Conservation (phyloP, 78 protist species). For the Ministeria vibrans region DNA sequence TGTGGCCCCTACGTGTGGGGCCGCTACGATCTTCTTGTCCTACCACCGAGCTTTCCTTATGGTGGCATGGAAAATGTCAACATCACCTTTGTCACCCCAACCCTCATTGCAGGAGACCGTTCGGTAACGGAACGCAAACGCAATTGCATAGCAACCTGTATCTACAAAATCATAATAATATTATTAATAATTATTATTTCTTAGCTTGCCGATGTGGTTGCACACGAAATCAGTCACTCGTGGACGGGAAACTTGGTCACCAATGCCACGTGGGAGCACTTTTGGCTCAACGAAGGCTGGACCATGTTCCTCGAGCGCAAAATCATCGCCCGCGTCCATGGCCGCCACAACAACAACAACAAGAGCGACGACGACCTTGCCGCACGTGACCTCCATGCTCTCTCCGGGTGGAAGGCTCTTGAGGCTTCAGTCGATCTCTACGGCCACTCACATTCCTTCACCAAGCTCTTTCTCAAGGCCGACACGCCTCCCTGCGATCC, state of each 20-base stretch:
- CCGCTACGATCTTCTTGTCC: slow-evolving; percentile 60
- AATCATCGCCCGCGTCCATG: slow-evolving; percentile 44
- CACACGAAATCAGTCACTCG: slow-evolving; percentile 69
- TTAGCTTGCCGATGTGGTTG: slow-evolving; percentile 64
- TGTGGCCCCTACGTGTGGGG: slow-evolving; percentile 71
- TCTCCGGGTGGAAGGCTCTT: slow-evolving; percentile 40
- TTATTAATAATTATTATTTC: too few species aligned
- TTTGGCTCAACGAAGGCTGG: slow-evolving; percentile 44
- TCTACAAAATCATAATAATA: too few species aligned
- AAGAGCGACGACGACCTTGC: too few species aligned
- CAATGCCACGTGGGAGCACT: slow-evolving; percentile 47
- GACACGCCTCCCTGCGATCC: slow-evolving; percentile 69
- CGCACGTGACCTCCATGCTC: slow-evolving; percentile 42
- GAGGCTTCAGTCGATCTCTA: slow-evolving; percentile 38
- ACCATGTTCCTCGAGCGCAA: slow-evolving; percentile 69
- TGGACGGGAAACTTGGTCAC: slow-evolving; percentile 70
- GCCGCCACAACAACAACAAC: slow-evolving; percentile 40
- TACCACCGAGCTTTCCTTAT: slow-evolving; percentile 76
- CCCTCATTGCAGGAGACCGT: slow-evolving; percentile 72
- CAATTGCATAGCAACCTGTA: too few species aligned
- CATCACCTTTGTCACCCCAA: slow-evolving; percentile 69
- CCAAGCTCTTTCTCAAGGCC: slow-evolving; percentile 48
- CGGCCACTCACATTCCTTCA: slow-evolving; percentile 28
- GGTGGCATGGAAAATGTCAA: slow-evolving; percentile 83
- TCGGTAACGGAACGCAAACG: too few species aligned